phyloP scores from a whole-genome alignment of 768 basidiomycete species.

The Phylloporus scabripes region DNA sequence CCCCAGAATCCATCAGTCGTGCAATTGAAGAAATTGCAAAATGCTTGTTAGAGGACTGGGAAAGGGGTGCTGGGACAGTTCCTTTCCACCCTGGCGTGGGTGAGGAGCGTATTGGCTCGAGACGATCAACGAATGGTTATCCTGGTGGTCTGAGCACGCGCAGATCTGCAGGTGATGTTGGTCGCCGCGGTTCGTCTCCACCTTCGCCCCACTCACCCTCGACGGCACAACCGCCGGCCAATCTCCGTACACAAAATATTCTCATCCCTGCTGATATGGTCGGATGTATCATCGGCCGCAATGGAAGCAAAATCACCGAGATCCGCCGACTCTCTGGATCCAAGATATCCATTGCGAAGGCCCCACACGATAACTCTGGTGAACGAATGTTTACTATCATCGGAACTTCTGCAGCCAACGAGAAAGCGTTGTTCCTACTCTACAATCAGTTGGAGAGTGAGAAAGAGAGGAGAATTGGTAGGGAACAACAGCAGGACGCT shows the following conservation, averaged over 20 bases:
- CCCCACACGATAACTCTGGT: conserved; percentile 98
- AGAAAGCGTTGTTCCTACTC: conserved; percentile 94
- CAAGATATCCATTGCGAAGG: conserved; percentile 97
- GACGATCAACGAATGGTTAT: conserved; percentile 50
- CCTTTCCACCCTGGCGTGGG: conserved; percentile 89
- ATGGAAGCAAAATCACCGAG: conserved; percentile 97
- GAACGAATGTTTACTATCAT: conserved; percentile 99
- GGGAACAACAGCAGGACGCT: conserved; percentile 75
- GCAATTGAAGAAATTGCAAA: conserved; percentile 96
- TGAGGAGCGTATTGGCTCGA: conserved; percentile 54
- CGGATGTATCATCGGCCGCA: conserved; percentile 92
- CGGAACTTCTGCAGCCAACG: conserved; percentile 93
- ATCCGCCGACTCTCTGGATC: conserved; percentile 97
- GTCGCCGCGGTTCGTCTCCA: conserved; percentile 39
- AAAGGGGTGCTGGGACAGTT: conserved; percentile 88
- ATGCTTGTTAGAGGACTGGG: conserved; percentile 95
- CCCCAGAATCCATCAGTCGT: conserved; percentile 85
- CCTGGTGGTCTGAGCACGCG: conserved; percentile 47
- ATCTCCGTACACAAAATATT: conserved; percentile 97
- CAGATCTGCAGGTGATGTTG: conserved; percentile 59
- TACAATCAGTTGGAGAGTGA: conserved; percentile 97
- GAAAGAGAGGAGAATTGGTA: conserved; percentile 88
- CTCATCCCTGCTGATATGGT: conserved; percentile 99
- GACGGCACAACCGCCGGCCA: conserved; percentile 57
- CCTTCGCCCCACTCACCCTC: conserved; percentile 36